Conservation (phyloP, 352 stramenopile genomes). For the Pythium folliculosum region DNA sequence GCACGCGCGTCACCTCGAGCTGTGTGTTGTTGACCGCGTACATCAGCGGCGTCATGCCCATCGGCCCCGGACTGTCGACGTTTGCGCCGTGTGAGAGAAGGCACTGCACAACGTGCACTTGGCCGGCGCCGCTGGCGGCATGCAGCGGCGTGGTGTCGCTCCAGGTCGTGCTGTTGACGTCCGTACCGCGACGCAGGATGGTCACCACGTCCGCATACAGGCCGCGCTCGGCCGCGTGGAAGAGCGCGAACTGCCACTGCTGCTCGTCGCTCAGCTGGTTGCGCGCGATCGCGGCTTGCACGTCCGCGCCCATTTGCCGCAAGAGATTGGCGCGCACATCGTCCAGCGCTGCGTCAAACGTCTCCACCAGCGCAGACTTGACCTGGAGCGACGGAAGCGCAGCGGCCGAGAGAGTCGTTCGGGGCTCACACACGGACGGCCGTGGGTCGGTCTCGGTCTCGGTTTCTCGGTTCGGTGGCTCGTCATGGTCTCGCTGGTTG, state of each 20-base stretch:
- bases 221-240: conserved; percentile 50
- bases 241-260: conserved; percentile 58
- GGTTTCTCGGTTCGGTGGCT: neutral
- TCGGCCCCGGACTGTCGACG: conserved; percentile 38
- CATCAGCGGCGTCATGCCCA: conserved; percentile 54
- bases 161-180: conserved; percentile 41
- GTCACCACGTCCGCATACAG: conserved; percentile 46
- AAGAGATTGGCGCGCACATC: conserved; percentile 54
- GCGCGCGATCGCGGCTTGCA: conserved; percentile 2
- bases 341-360: conserved; percentile 43
- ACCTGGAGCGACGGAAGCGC: conserved; percentile 46
- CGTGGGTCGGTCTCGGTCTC: too few species aligned
- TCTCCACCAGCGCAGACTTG: conserved; percentile 33
- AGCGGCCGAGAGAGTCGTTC: neutral
- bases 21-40: conserved; percentile 51
- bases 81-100: conserved; percentile 49
- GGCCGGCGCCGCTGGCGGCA: conserved; percentile 42
- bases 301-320: neutral
- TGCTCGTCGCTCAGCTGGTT: conserved; percentile 28
- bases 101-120: conserved; percentile 46
- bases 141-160: conserved; percentile 50
- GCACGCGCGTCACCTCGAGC: conserved; percentile 42
- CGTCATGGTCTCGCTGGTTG: neutral
- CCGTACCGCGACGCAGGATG: conserved; percentile 45
- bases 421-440: too few species aligned